These are phyloP conservation scores for Musa beccarii DNA, from an alignment of 176 grass and related monocot species.

Conservation along the genomic window DNA sequence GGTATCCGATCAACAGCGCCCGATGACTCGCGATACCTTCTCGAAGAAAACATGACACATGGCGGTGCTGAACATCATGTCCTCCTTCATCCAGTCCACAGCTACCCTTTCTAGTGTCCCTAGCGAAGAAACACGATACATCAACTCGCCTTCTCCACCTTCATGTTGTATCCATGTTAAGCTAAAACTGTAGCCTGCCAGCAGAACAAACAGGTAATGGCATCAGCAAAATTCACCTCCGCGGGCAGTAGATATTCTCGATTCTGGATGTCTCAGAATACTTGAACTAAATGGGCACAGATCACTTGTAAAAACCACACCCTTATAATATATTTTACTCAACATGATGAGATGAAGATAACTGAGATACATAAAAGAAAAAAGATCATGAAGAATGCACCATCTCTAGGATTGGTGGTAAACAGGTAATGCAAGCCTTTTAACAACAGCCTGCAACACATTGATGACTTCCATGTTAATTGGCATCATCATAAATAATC, in stretches of 20 bases:
- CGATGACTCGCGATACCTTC: conserved; percentile 26
- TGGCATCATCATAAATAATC: too few species aligned
- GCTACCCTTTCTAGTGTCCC: conserved; percentile 55
- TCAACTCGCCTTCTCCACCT: conserved; percentile 31
- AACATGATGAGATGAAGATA: neutral
- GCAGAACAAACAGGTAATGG: conserved; percentile 1
- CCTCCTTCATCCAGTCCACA: conserved; percentile 65
- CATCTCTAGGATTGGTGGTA: neutral
- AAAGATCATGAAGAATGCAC: neutral
- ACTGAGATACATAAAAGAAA: neutral
- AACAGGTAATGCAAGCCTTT: too few species aligned
- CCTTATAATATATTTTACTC: neutral
- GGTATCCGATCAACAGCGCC: neutral
- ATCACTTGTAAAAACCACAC: neutral
- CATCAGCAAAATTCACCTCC: too few species aligned
- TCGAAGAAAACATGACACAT: conserved; percentile 62
- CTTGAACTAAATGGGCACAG: neutral
- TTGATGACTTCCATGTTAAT: too few species aligned
- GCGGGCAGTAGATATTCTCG: neutral
- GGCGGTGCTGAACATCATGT: conserved; percentile 34
- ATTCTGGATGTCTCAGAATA: neutral
- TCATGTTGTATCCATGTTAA: conserved; percentile 41
- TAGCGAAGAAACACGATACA: conserved; percentile 43
- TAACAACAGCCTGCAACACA: too few species aligned
- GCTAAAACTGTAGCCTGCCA: conserved; percentile 70